These are phyloP conservation scores for Chloris gayana DNA, from an alignment of 176 grass and related monocot species.

Conservation along the genomic window DNA sequence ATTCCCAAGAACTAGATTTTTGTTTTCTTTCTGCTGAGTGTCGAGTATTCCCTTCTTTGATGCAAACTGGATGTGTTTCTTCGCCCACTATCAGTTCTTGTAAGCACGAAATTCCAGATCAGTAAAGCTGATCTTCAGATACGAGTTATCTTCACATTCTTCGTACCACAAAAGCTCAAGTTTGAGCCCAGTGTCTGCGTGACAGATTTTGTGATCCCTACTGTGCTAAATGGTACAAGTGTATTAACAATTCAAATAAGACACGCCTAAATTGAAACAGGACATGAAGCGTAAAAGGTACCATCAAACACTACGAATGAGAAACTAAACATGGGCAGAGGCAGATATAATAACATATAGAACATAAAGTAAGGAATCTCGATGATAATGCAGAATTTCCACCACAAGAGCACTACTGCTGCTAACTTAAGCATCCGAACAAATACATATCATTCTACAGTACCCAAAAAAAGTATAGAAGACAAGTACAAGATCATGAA, in stretches of 20 bases:
- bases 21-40: neutral
- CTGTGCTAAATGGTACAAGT: neutral
- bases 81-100: constrained; percentile 36
- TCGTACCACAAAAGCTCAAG: neutral
- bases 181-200: neutral
- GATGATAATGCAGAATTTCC: neutral
- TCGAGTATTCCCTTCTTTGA: neutral
- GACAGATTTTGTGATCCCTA: too few species aligned
- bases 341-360: neutral
- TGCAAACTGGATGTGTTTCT: constrained; percentile 25
- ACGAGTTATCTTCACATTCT: neutral
- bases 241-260: neutral
- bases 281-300: neutral
- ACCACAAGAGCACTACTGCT: constrained; percentile 16
- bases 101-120: constrained; percentile 16
- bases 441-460: constrained; percentile 18
- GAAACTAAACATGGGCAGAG: neutral
- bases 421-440: constrained; percentile 29
- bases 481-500: constrained; percentile 1
- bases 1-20: constrained; percentile 70
- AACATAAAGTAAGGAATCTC: neutral
- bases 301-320: neutral
- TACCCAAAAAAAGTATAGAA: neutral
- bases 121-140: constrained; percentile 14
- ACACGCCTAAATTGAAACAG: neutral